These are phyloP conservation scores for Podaxis rugospora DNA, from an alignment of 768 basidiomycete species.

Conservation along the genomic window DNA sequence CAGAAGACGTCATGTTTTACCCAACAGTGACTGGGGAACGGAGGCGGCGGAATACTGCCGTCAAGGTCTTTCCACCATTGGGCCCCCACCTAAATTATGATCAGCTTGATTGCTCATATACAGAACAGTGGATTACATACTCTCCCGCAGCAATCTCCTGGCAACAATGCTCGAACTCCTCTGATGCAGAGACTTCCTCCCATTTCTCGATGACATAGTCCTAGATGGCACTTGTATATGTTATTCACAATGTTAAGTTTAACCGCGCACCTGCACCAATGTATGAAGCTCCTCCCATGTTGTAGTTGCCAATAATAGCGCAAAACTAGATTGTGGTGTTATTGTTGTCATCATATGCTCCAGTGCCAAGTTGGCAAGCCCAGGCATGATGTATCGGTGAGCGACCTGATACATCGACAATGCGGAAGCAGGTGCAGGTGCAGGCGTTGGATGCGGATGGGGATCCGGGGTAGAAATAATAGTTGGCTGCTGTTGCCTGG, in stretches of 20 bases:
- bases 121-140: conserved; percentile 33
- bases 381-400: conserved; percentile 69
- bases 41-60: conserved; percentile 61
- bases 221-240: conserved; percentile 23
- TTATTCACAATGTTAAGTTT: conserved; percentile 10
- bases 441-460: conserved; percentile 62
- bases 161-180: conserved; percentile 67
- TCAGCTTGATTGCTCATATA: conserved; percentile 3
- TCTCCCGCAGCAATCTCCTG: conserved; percentile 71
- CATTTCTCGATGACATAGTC: conserved; percentile 78
- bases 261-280: conserved; percentile 50
- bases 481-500: conserved; percentile 31
- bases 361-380: conserved; percentile 59
- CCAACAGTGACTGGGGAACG: conserved; percentile 45
- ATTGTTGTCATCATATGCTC: conserved; percentile 72
- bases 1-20: conserved; percentile 4
- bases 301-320: conserved; percentile 62
- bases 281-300: conserved; percentile 61
- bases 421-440: conserved; percentile 65
- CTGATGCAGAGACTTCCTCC: conserved; percentile 60
- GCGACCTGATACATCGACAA: conserved; percentile 74
- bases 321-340: conserved; percentile 62
- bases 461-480: conserved; percentile 49
- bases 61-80: conserved; percentile 66
- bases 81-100: conserved; percentile 53